Conservation (phyloP, 2,329 filamentous ascomycete species). For the Phialophora verrucosa region DNA sequence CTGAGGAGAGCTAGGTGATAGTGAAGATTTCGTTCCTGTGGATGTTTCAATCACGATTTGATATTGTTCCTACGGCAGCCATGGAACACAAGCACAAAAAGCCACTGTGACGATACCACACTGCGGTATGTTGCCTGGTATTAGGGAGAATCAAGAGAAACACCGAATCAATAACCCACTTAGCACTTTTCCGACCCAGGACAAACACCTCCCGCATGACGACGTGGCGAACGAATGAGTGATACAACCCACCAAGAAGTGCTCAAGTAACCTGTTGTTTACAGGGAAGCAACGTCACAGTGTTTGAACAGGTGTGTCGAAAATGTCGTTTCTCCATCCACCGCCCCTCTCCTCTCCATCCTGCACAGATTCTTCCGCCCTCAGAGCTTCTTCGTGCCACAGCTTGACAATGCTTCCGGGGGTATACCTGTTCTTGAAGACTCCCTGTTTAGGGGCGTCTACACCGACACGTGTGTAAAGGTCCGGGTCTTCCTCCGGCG, state of each 20-base stretch:
- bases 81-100: neutral
- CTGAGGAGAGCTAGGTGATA: neutral
- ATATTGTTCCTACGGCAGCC: neutral
- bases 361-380: constrained; percentile 74
- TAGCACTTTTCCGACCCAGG: neutral
- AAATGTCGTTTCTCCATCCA: constrained; percentile 85
- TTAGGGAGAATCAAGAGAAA: neutral
- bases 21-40: neutral
- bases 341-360: constrained; percentile 68
- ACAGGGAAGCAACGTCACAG: neutral
- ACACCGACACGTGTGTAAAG: constrained; percentile 76
- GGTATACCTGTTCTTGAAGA: constrained; percentile 85
- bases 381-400: constrained; percentile 80
- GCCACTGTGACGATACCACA: neutral
- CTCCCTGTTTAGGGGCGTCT: constrained; percentile 62
- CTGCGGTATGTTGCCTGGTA: neutral
- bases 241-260: neutral
- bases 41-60: neutral
- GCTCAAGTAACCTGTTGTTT: neutral
- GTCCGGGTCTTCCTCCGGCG: constrained; percentile 75
- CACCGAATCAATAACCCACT: neutral
- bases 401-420: constrained; percentile 87
- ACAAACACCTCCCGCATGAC: neutral
- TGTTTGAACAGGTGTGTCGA: constrained; percentile 52
- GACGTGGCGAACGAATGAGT: neutral